Evolutionary conservation across 2,329 filamentous ascomycete species (phyloP).

Genomic region (Metarhizium sp.): DNA sequence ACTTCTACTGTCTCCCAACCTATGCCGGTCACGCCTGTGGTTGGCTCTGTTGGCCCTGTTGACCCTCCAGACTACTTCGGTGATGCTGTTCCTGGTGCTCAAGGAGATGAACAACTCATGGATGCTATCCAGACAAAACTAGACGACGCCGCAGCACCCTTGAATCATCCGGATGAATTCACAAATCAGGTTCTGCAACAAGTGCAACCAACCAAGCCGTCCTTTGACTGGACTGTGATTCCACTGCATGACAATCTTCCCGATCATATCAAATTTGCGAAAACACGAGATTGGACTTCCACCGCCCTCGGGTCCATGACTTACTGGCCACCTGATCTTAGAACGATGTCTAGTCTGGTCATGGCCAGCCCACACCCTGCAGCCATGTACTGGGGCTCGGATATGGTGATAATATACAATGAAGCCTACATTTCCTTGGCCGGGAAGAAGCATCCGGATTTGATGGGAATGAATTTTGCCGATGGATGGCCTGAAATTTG

Average conservation of each 20-base stretch:
- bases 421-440: conserved; percentile 63
- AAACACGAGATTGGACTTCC: conserved; percentile 61
- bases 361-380: conserved; percentile 70
- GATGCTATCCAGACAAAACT: conserved; percentile 1
- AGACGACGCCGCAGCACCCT: conserved; percentile 12
- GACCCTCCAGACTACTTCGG: conserved; percentile 35
- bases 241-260: conserved; percentile 54
- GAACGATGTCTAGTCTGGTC: conserved; percentile 72
- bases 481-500: conserved; percentile 68
- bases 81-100: conserved; percentile 11
- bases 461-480: conserved; percentile 66
- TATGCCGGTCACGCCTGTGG: conserved; percentile 23
- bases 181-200: conserved; percentile 31
- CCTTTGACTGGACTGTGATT: conserved; percentile 74
- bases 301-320: conserved; percentile 70
- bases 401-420: conserved; percentile 62
- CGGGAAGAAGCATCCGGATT: conserved; percentile 63
- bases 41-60: neutral
- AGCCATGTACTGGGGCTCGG: conserved; percentile 71
- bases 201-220: conserved; percentile 9
- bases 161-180: conserved; percentile 30
- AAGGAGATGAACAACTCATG: conserved; percentile 5
- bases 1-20: conserved; percentile 16
- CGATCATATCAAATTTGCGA: conserved; percentile 62
- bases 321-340: conserved; percentile 59